Evolutionary conservation across 1,284 basidiomycete genomes (phyloP).

Genomic region (Bondarzewia mesenterica): DNA sequence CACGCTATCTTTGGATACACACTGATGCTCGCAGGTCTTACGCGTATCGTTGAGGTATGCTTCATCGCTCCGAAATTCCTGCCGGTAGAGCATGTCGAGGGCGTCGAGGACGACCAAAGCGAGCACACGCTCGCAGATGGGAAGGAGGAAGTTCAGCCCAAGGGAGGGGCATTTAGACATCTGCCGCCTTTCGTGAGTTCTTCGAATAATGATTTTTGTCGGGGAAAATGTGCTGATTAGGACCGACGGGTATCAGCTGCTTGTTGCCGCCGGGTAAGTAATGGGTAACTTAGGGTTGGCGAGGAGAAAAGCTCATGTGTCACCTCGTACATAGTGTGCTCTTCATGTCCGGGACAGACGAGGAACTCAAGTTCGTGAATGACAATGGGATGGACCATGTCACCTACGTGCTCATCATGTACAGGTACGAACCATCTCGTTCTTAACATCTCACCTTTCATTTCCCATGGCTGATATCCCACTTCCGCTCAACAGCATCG

Average conservation of each 20-base stretch:
- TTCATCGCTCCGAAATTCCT: conserved; percentile 47
- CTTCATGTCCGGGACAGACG: conserved; percentile 90
- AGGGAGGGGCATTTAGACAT: conserved; percentile 69
- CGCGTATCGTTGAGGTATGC: conserved; percentile 84
- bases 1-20: conserved; percentile 81
- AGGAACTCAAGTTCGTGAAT: conserved; percentile 69
- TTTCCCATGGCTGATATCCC: too few relatives aligned
- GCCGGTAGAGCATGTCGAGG: conserved; percentile 19
- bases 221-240: conserved; percentile 1
- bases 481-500: too few relatives aligned
- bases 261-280: conserved; percentile 54
- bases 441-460: not conserved
- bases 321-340: conserved; percentile 36
- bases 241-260: conserved; percentile 35
- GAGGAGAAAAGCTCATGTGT: not conserved
- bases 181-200: conserved; percentile 75
- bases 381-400: conserved; percentile 79
- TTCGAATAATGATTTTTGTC: not conserved
- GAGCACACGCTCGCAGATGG: conserved; percentile 56
- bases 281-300: too few relatives aligned
- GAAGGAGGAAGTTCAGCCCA: conserved; percentile 24
- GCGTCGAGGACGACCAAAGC: conserved; percentile 42
- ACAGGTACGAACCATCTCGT: conserved; percentile 45
- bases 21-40: conserved; percentile 78
- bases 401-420: conserved; percentile 79